Percentiles rank a stretch among this genome's conserved stretches.
Evolutionary conservation across 116 monocot genomes (phyloP).

Genomic region (Iris pallida): DNA sequence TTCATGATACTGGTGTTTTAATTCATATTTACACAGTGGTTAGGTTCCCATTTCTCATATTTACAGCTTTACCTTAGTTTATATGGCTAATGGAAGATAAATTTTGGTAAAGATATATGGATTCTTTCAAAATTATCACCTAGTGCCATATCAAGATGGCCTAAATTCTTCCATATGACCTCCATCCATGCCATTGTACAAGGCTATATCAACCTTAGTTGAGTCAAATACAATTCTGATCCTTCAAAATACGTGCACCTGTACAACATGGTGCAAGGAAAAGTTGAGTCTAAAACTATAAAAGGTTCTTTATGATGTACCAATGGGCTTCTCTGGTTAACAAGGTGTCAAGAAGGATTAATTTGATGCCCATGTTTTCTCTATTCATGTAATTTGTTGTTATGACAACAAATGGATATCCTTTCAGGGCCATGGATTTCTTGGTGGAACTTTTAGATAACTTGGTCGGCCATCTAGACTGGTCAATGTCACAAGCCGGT

Average conservation of each 20-base stretch:
- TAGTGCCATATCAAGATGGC: too few species aligned
- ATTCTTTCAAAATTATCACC: too few species aligned
- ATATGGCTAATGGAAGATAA: too few species aligned
- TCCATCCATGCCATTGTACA: too few species aligned
- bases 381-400: not conserved
- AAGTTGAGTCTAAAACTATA: constrained; percentile 72
- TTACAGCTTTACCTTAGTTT: too few species aligned
- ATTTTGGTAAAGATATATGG: too few species aligned
- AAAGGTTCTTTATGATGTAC: constrained; percentile 89
- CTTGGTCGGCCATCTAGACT: constrained; percentile 68
- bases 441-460: constrained; percentile 79
- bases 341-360: constrained; percentile 45
- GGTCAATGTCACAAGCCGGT: constrained; percentile 79
- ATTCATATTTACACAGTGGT: too few species aligned
- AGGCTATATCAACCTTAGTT: too few species aligned
- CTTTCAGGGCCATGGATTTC: constrained; percentile 83
- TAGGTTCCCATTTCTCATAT: too few species aligned
- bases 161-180: too few species aligned
- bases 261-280: constrained; percentile 76
- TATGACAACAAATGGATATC: not conserved
- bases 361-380: not conserved
- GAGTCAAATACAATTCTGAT: constrained; percentile 54
- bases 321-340: constrained; percentile 95
- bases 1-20: too few species aligned
- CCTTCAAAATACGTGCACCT: constrained; percentile 69